Evolutionary conservation across 768 basidiomycete species (phyloP).

Genomic region (Mrakia gelida): DNA sequence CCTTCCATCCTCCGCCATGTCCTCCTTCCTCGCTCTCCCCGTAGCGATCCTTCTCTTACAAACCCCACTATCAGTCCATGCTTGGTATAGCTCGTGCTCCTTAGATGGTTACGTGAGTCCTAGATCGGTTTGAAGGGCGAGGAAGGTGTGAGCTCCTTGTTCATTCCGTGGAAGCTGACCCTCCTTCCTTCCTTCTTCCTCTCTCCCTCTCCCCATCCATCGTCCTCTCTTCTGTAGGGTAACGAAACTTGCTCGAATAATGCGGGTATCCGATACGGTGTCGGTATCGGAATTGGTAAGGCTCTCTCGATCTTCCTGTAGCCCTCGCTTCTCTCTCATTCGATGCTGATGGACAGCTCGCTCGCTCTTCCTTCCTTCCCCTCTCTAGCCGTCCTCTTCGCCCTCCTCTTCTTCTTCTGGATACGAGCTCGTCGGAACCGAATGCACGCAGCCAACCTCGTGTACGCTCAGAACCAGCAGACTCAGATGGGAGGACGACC

Average conservation of each 20-base stretch:
- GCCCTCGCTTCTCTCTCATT: background rate
- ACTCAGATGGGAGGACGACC: background rate
- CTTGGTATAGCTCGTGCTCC: background rate
- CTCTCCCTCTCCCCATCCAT: background rate
- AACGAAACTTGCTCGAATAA: background rate
- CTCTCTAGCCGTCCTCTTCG: constrained; percentile 2
- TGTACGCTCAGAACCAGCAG: constrained; percentile 5
- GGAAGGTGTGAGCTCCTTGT: background rate
- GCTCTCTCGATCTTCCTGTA: background rate
- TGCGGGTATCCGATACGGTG: background rate
- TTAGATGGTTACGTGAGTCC: background rate
- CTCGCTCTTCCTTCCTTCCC: background rate
- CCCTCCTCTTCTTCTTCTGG: background rate
- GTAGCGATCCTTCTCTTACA: background rate
- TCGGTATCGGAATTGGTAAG: background rate
- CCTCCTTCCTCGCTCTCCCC: constrained; percentile 1
- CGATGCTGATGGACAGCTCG: background rate
- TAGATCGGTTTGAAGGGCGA: background rate
- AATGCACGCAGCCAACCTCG: background rate
- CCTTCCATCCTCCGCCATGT: background rate
- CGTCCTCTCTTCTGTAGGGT: background rate
- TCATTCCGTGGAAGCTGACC: background rate
- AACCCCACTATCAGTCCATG: background rate
- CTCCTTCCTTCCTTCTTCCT: background rate
- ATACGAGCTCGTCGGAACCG: background rate